Percentiles rank a stretch among this genome's conserved stretches.
phyloP scores from a whole-genome alignment of 352 stramenopile genomes.

The Pythium phragmitis region DNA sequence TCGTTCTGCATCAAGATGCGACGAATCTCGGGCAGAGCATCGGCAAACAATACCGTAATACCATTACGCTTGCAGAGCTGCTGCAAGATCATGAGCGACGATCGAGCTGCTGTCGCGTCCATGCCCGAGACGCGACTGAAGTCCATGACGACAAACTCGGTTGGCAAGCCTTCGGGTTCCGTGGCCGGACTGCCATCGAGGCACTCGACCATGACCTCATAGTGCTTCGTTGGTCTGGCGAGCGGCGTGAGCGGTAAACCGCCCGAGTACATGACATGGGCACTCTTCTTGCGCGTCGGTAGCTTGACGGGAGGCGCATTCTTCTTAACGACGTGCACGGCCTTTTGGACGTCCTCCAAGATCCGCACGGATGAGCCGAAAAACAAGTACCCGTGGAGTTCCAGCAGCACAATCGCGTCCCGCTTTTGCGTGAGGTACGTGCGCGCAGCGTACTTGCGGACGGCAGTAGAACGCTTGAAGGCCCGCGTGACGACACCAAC shows the following conservation, averaged over 20 bases:
- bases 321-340: slow-evolving; percentile 60
- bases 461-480: slow-evolving; percentile 54
- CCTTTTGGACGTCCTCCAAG: slow-evolving; percentile 76
- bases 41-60: slow-evolving; percentile 71
- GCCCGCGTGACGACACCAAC: slow-evolving; percentile 68
- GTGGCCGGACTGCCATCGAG: slow-evolving; percentile 60
- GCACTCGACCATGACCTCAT: slow-evolving; percentile 62
- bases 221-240: slow-evolving; percentile 25
- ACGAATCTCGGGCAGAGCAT: slow-evolving; percentile 68
- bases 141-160: slow-evolving; percentile 88
- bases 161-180: slow-evolving; percentile 55
- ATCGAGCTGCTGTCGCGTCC: slow-evolving; percentile 83
- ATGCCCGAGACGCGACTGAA: slow-evolving; percentile 87
- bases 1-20: slow-evolving; percentile 69
- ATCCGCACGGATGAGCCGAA: slow-evolving; percentile 86
- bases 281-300: slow-evolving; percentile 9
- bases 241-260: slow-evolving; percentile 56
- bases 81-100: slow-evolving; percentile 82
- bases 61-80: slow-evolving; percentile 72
- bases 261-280: slow-evolving; percentile 13
- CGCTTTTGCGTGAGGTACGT: slow-evolving; percentile 62
- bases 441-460: slow-evolving; percentile 66
- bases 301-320: slow-evolving; percentile 17
- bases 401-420: slow-evolving; percentile 73
- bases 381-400: slow-evolving; percentile 85